A percentile compares a stretch with the other conserved stretches of the same genome.
phyloP scores from a whole-genome alignment of 139 green algal species.

The Medakamo hakoo region DNA sequence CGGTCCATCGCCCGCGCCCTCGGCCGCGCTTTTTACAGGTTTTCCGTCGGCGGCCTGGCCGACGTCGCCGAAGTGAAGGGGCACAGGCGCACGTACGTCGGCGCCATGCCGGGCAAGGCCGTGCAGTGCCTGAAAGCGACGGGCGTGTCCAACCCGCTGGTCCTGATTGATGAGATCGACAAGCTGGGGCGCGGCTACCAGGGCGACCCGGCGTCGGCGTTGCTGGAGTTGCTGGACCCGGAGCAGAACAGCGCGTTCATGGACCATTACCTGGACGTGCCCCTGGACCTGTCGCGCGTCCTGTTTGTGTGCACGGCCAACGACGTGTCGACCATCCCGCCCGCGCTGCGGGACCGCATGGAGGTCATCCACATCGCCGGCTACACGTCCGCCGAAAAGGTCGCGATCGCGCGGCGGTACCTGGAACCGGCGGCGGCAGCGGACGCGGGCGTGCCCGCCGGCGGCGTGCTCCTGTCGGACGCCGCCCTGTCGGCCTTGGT shows the following conservation, averaged over 20 bases:
- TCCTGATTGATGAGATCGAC: constrained; percentile 98
- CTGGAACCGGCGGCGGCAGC: constrained; percentile 57
- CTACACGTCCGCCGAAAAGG: constrained; percentile 90
- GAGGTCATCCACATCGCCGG: constrained; percentile 84
- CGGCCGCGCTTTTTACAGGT: constrained; percentile 76
- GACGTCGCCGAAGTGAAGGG: constrained; percentile 96
- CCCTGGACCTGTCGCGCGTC: constrained; percentile 78
- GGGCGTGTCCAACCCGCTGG: constrained; percentile 69
- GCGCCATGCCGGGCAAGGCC: constrained; percentile 96
- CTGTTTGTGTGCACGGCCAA: constrained; percentile 31
- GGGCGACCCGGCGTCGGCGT: constrained; percentile 81
- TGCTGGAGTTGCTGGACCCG: constrained; percentile 95
- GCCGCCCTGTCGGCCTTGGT: constrained; percentile 64
- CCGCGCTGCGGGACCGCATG: constrained; percentile 90
- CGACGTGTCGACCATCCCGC: constrained; percentile 86
- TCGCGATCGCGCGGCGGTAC: constrained; percentile 77
- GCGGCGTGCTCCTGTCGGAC: constrained; percentile 48
- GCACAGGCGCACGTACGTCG: constrained; percentile 89
- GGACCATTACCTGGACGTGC: constrained; percentile 96
- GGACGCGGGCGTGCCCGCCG: constrained; percentile 52
- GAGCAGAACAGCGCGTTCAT: constrained; percentile 90
- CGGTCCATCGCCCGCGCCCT: constrained; percentile 69
- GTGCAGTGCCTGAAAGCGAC: constrained; percentile 91
- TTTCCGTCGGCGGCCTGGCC: constrained; percentile 78
- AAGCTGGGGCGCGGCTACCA: constrained; percentile 61